Evolutionary conservation across 1,139 yeast genomes (phyloP).

Genomic region (Fermentozyma sake): DNA sequence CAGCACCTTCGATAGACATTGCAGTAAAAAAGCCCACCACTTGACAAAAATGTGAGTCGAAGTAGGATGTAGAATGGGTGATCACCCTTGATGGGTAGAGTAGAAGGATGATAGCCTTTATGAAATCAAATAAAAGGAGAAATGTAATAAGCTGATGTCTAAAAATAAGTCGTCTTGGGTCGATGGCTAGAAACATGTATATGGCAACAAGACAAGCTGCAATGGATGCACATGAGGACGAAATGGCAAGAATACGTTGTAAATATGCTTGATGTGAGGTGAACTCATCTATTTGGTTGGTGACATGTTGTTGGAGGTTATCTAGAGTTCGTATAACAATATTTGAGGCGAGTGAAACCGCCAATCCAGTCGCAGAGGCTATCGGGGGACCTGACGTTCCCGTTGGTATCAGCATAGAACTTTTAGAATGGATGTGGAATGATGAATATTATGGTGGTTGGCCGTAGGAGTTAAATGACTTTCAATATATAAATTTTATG

Average conservation of each 20-base stretch:
- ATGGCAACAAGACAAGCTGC: constrained; percentile 50
- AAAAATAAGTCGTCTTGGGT: constrained; percentile 57
- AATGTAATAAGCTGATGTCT: constrained; percentile 71
- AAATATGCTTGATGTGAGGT: constrained; percentile 21
- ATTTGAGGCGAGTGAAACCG: too few species aligned
- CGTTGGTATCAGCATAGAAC: too few species aligned
- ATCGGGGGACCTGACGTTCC: too few species aligned
- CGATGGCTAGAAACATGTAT: constrained; percentile 55
- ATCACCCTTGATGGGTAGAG: constrained; percentile 67
- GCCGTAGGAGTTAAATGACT: too few species aligned
- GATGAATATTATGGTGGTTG: too few species aligned
- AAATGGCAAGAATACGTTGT: constrained; percentile 51
- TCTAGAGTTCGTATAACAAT: too few species aligned
- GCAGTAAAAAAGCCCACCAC: constrained; percentile 85
- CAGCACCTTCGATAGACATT: constrained; percentile 81
- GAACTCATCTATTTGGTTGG: constrained; percentile 22
- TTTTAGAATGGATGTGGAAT: too few species aligned
- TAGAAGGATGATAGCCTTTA: constrained; percentile 67
- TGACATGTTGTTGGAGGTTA: too few species aligned
- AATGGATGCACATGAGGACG: constrained; percentile 56
- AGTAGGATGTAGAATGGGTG: constrained; percentile 44
- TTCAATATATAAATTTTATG: too few species aligned
- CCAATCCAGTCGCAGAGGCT: too few species aligned
- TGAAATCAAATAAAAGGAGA: constrained; percentile 63
- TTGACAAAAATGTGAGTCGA: constrained; percentile 56